Evolutionary conservation across 352 stramenopile species (phyloP).

Genomic region (Pythium periplocum): DNA sequence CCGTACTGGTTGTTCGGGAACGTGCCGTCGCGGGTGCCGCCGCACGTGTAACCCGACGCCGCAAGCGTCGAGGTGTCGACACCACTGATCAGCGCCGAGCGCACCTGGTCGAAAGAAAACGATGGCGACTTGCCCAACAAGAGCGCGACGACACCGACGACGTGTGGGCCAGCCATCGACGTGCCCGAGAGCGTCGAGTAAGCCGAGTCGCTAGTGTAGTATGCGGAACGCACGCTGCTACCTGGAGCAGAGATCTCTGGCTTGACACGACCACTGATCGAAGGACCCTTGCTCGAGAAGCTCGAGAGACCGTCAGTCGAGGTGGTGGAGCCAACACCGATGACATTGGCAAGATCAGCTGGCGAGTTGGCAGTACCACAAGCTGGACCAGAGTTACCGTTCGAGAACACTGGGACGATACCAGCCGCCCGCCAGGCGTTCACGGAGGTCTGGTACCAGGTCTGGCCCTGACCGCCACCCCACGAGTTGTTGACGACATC

Average conservation of each 20-base stretch:
- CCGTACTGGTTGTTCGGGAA: slow-evolving; percentile 34
- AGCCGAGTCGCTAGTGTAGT: slow-evolving; percentile 11
- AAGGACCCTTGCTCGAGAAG: slow-evolving; percentile 26
- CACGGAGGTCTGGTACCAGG: slow-evolving; percentile 12
- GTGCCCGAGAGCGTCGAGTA: slow-evolving; percentile 29
- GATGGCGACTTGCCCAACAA: slow-evolving; percentile 15
- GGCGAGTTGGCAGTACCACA: slow-evolving; percentile 18
- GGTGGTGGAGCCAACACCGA: slow-evolving; percentile 21
- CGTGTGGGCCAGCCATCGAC: slow-evolving; percentile 30
- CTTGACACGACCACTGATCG: slow-evolving; percentile 16
- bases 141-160: slow-evolving; percentile 28
- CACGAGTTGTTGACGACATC: slow-evolving; percentile 30
- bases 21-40: slow-evolving; percentile 13
- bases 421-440: slow-evolving; percentile 18
- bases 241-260: slow-evolving; percentile 27
- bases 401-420: slow-evolving; percentile 29
- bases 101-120: slow-evolving; percentile 18
- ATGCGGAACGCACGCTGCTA: slow-evolving; percentile 17
- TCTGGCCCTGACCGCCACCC: slow-evolving; percentile 14
- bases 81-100: slow-evolving; percentile 8
- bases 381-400: slow-evolving; percentile 21
- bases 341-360: slow-evolving; percentile 20
- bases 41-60: slow-evolving; percentile 17
- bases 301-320: slow-evolving; percentile 13
- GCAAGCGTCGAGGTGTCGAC: slow-evolving; percentile 12